Base-by-base conservation (phyloP, 495 filamentous ascomycete genomes). In the Aspergillus indologenus region DNA sequence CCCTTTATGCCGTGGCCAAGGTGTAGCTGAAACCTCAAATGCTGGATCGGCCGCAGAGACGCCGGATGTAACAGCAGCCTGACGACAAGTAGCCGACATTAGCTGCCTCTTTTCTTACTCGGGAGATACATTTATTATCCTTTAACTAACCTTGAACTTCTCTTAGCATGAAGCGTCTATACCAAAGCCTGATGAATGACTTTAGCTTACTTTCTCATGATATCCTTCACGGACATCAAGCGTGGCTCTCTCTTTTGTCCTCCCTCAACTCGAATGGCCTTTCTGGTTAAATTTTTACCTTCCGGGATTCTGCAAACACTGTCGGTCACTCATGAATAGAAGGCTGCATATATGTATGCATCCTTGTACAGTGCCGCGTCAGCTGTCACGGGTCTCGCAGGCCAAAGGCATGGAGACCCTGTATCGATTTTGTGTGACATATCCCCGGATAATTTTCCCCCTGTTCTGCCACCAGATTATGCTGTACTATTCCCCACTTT, bases 1-100 rank as follows among this genome's bases (percentile, higher is more conserved):
- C 58, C 88, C 88, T 23, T 77, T 91, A 2, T 91, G 88, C 66
- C 77, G 88, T 61, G 85, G 86, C 24, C 83, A 88, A 68, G 88
- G 88, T 23, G 88, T 91, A 1, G 59, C 64, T 53, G 77, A 79
- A 61, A 70, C 71, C 1, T 57, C 71, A 6, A 67, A 60, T 44
- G 24, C 65, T 56, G 63, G 60, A 23, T 50, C 67, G 11, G 18
- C 64, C 5, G 46, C 62, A 14, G 62, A 61, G 26, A 46, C 65
- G 49, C 68, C 61, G 47, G 61, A 62, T 49, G 60, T 66, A 34
- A 48, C 70, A 19, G 61, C 69, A 18, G 70, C 54, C 61, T 63
- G 45, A 57, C 12, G 34, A 40, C 34, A 40, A 4, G 7, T 40
- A 15, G 12, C 12, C 34, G 34, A 57, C 51, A 21, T 56, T 20